Evolutionary conservation across 306 rosid species (phyloP), one percentile per base, ranked within the genome.

Genomic region (Corylus avellana): DNA sequence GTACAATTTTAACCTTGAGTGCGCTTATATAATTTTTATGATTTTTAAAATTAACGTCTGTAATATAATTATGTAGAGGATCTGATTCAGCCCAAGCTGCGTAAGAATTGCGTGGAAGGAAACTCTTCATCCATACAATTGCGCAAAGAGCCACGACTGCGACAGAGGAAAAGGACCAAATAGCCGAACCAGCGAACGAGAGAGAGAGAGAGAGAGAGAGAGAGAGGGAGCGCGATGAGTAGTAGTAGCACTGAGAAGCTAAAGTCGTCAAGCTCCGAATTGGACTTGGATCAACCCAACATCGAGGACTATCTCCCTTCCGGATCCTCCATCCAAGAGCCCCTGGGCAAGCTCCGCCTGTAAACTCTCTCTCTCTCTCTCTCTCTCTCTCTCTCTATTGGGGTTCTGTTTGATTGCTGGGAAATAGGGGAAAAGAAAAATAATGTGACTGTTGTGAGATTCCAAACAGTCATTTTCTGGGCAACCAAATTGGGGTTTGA

Each of bases 301-400:
- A 81, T 95, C 77, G 98, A 95, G 80, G 98, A 95, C 72, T 95
- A 95, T 75, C 94, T 95, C 75, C 97, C 97, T 85, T 90, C 94
- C 13, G 98, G 98, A 53, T 50, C 85, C 75, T 79, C 89, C 73
- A 94, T 95, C 77, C 98, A 85, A 63, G 96, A 95, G 85, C 98
- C 97, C 42, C 83, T 74, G 62, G 96, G 92, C 73, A 90, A 92
- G 73, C 97, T 95, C 77, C 85, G 84, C 80, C 82, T 95, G 98
- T 95, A 90, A 10, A 78, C 81, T 54, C 62, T 57, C 75, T 56
- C 37, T 32, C 42, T 0, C 62, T 51, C 49, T 72, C 79, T 66
- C 17, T 72, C 35, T 56, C 44, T 71, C 42, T 51, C 68, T 32
- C 74, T 50, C 69, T 61, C 50, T 76, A 49, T 49, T 49, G 12